Conservation (phyloP, 108 stramenopile species). For the Parietichytrium sp. region DNA sequence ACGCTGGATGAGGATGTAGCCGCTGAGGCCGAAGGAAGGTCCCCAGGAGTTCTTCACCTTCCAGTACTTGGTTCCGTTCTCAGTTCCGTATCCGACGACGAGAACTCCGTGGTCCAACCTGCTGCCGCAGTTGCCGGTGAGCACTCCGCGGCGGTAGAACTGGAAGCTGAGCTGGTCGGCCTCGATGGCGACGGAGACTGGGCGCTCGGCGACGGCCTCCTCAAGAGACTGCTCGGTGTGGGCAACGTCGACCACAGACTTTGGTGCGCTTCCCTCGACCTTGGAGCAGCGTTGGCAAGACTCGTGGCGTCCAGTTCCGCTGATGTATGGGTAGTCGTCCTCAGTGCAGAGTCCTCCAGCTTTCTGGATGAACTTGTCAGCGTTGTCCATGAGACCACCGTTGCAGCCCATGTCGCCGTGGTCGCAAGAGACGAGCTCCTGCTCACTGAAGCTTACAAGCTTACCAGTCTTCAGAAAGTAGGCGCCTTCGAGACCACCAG, state of each 20-base stretch:
- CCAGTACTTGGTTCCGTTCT: slow-evolving; percentile 71
- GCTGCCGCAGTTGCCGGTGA: slow-evolving; percentile 57
- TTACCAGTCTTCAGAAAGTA: slow-evolving; percentile 70
- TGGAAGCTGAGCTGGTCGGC: slow-evolving; percentile 55
- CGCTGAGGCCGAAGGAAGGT: slow-evolving; percentile 77
- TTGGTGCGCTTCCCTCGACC: slow-evolving; percentile 71
- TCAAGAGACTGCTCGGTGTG: slow-evolving; percentile 71
- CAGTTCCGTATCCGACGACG: slow-evolving; percentile 88
- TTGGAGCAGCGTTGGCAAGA: slow-evolving; percentile 63
- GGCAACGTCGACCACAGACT: slow-evolving; percentile 71
- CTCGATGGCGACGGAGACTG: slow-evolving; percentile 58
- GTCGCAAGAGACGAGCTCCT: slow-evolving; percentile 86
- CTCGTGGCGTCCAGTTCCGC: slow-evolving; percentile 47
- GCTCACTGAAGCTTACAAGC: slow-evolving; percentile 78
- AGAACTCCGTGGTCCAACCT: slow-evolving; percentile 91
- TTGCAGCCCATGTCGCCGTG: slow-evolving; percentile 77
- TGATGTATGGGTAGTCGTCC: slow-evolving; percentile 81
- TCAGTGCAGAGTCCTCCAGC: slow-evolving; percentile 80
- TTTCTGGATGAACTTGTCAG: slow-evolving; percentile 79
- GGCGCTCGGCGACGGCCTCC: slow-evolving; percentile 62
- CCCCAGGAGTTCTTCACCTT: slow-evolving; percentile 88
- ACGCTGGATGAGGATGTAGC: slow-evolving; percentile 75
- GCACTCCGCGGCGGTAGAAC: slow-evolving; percentile 51
- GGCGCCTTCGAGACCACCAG: slow-evolving; percentile 87
- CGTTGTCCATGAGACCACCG: slow-evolving; percentile 93